phyloP scores from a whole-genome alignment of 768 basidiomycete species.

The Leccinum longicurvipes region DNA sequence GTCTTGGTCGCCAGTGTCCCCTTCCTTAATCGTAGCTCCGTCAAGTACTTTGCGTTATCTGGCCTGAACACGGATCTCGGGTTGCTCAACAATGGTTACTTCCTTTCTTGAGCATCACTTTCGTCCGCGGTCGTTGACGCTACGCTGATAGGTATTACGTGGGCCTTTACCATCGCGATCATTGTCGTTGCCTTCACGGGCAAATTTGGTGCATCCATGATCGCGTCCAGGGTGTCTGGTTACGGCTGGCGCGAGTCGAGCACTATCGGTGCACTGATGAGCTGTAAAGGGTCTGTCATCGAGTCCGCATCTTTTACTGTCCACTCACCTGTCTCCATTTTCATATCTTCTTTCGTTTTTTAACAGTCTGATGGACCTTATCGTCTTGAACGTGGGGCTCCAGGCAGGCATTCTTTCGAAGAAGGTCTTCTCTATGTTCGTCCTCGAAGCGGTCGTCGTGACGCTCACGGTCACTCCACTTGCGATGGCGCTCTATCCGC shows the following conservation, averaged over 20 bases:
- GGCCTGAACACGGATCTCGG: slow-evolving; percentile 88
- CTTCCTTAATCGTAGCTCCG: background rate
- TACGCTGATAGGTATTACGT: slow-evolving; percentile 56
- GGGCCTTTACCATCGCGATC: slow-evolving; percentile 86
- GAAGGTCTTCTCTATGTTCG: slow-evolving; percentile 92
- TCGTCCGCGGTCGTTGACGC: background rate
- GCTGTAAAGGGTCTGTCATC: slow-evolving; percentile 76
- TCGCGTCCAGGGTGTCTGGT: slow-evolving; percentile 62
- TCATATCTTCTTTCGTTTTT: background rate
- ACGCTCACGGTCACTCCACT: slow-evolving; percentile 86
- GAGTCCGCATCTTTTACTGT: no score
- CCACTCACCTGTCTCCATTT: background rate
- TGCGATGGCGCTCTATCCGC: slow-evolving; percentile 65
- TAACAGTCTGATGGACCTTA: slow-evolving; percentile 81
- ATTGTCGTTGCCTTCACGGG: slow-evolving; percentile 76
- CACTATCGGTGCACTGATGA: slow-evolving; percentile 90
- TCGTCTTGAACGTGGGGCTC: slow-evolving; percentile 92
- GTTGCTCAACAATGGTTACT: slow-evolving; percentile 69
- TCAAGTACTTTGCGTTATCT: slow-evolving; percentile 86
- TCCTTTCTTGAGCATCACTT: background rate
- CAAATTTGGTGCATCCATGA: slow-evolving; percentile 84
- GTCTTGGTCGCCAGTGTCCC: background rate
- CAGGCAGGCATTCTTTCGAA: slow-evolving; percentile 70
- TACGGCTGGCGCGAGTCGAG: slow-evolving; percentile 79
- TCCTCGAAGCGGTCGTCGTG: slow-evolving; percentile 75